Base-by-base conservation (phyloP, 2,329 filamentous ascomycete genomes). In the Ustilaginoidea virens region DNA sequence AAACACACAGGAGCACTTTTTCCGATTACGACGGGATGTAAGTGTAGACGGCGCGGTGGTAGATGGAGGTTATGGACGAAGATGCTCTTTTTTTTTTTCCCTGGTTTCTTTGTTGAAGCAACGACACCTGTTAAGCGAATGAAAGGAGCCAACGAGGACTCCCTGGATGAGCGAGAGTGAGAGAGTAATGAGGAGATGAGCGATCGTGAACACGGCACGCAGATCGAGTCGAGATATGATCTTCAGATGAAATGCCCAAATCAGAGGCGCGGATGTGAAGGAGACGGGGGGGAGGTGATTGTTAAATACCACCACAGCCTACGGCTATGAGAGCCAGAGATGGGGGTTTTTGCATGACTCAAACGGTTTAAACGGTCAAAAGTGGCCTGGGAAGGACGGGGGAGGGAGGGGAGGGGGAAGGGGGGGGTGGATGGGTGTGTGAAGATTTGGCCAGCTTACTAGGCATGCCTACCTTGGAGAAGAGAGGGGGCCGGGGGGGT, bases 61-160 rank as follows among this genome's bases (percentile, higher is more conserved):
- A n/a, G n/a, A n/a, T n/a, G n/a, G n/a, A n/a, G n/a, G n/a, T n/a
- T n/a, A n/a, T n/a, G n/a, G n/a, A n/a, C n/a, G n/a, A n/a, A n/a
- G n/a, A n/a, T n/a, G n/a, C n/a, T n/a, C n/a, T n/a, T n/a, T n/a
- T n/a, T n/a, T n/a, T n/a, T n/a, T n/a, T n/a, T n/a, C n/a, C n/a
- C n/a, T n/a, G n/a, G n/a, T n/a, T n/a, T n/a, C n/a, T n/a, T n/a
- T n/a, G n/a, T n/a, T n/a, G n/a, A n/a, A n/a, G n/a, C 62, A 59
- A 58, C 52, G 60, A 53, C 53, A 49, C 23, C 28, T n/a, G 51
- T 55, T 59, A 74, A 77, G 72, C 72, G 72, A 77, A 69, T 73
- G 72, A 75, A 70, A 74, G 71, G 72, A 76, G 71, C 63, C 72
- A 58, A 65, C 71, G 71, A 76, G 72, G 71, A 72, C 69, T 75